Evolutionary conservation across 2,329 filamentous ascomycete species (phyloP), one percentile per base, ranked within the genome.

Genomic region (Diaporthe velutina): DNA sequence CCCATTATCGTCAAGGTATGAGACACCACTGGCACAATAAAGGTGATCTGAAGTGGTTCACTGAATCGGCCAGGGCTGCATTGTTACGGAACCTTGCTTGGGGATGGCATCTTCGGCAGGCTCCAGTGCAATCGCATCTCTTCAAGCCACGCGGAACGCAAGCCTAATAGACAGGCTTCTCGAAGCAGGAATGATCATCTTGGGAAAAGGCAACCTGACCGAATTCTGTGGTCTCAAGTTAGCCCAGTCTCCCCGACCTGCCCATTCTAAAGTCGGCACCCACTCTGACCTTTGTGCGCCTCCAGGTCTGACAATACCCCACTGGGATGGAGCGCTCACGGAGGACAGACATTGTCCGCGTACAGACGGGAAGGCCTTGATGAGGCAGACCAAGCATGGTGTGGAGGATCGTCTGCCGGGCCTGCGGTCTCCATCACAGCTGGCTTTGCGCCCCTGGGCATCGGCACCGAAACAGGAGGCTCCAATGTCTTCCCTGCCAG

Each of bases 21-120:
- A 28, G 8, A 54, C 10, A 19, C 28, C 17, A 12, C 3, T 28
- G 1, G 2, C 9, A 38, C 19, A n/a, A 2, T 4, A 55, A 9
- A 10, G 2, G n/a, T n/a, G 42, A 19, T 3, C 35, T n/a, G n/a
- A 15, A 55, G 5, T 7, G 10, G 5, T 10, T 54, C 33, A 9
- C 25, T 73, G 15, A 33, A 35, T 42, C 30, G 17, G 40, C 8
- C 19, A 78, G 73, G 85, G 86, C 71, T 83, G 84, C 61, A 83
- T 85, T 50, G 82, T 83, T 77, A 84, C 84, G 6, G 79, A 82
- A 66, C 77, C 78, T 9, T 80, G 78, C 28, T 74, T 84, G 45
- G 83, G 83, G 2, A 82, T 86, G 82, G 81, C 82, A 45, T 85
- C 84, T 5, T 85, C 83, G 30, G 83, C 82, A 28, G 85, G 85